Evolutionary conservation across 2,329 filamentous ascomycete species (phyloP).

Genomic region (Phyllosticta ampelicida): DNA sequence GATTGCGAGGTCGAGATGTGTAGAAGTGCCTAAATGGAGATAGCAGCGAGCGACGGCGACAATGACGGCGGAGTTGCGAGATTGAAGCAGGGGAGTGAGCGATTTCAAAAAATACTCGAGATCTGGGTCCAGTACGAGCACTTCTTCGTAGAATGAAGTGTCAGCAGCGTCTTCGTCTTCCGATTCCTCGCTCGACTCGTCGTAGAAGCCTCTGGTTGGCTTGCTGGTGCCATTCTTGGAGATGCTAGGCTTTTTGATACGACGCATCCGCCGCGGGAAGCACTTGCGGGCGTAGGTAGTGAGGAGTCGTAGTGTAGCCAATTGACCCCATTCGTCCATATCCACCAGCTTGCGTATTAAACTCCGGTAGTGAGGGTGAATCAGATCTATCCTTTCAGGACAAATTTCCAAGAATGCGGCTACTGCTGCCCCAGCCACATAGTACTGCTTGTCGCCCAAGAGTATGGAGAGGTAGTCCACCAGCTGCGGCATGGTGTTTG

Average conservation of each 20-base stretch:
- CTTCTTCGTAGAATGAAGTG: conserved; percentile 41
- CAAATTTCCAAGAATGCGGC: conserved; percentile 83
- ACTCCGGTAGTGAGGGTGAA: conserved; percentile 80
- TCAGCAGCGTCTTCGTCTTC: conserved; percentile 33
- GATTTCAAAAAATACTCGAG: conserved; percentile 68
- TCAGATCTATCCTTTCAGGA: conserved; percentile 73
- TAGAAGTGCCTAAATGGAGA: conserved; percentile 67
- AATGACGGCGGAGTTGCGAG: conserved; percentile 85
- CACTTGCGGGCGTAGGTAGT: conserved; percentile 75
- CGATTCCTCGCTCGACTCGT: conserved; percentile 43
- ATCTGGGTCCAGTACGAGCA: conserved; percentile 63
- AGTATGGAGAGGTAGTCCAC: conserved; percentile 69
- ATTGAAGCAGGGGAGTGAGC: conserved; percentile 77
- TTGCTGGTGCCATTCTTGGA: conserved; percentile 20
- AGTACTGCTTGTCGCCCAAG: conserved; percentile 86
- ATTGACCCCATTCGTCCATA: conserved; percentile 98
- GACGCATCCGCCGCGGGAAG: conserved; percentile 62
- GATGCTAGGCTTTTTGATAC: conserved; percentile 40
- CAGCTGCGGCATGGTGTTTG: conserved; percentile 71
- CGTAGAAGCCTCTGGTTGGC: conserved; percentile 66
- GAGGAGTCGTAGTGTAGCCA: conserved; percentile 73
- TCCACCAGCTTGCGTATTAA: conserved; percentile 87
- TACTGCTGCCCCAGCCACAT: conserved; percentile 89
- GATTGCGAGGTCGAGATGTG: conserved; percentile 64
- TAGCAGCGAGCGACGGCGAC: conserved; percentile 79